Evolutionary conservation across 805 yeast genomes (phyloP), one percentile per base, ranked within the genome.

Genomic region (Ogataea pini): DNA sequence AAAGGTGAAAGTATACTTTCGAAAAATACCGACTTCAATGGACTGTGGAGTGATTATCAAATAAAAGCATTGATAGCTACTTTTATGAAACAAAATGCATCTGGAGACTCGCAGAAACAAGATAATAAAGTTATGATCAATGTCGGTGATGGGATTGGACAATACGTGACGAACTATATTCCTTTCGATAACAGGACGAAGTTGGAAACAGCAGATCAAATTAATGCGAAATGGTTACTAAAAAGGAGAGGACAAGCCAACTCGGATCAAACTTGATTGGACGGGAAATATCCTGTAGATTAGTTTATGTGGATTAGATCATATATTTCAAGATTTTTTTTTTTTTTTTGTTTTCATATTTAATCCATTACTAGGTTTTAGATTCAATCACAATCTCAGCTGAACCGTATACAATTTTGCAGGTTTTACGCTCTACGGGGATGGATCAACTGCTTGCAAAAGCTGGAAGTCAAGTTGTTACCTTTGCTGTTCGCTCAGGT

Each of bases 141-240:
- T 58, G 57, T 78, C 0, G 97, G 97, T n/a, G 85, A 85, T 62
- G 97, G 97, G 0, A 65, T 68, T 24, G 95, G 94, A 1, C 75
- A 82, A 44, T 71, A 78, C n/a, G 72, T 73, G 41, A 70, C 73
- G 12, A 71, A 67, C 14, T 88, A 90, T 61, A 74, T 76, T 4
- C 85, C 86, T 7, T 63, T 89, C 34, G 57, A 59, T 8, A 64
- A 80, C 20, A 73, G 96, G 48, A 79, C 76, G 13, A 66, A 77
- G 37, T 72, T 81, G 50, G 92, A 84, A 14, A 62, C 85, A 1
- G 85, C 80, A n/a, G 89, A 85, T 43, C 77, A 69, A 13, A 80
- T 85, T 9, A 92, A 92, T 63, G 80, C 72, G 33, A 79, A 82
- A 55, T 86, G 83, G 72, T 60, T 65, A 54, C 67, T 70, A 57